phyloP scores from a whole-genome alignment of 768 basidiomycete genomes.

The Panellus pusillus region DNA sequence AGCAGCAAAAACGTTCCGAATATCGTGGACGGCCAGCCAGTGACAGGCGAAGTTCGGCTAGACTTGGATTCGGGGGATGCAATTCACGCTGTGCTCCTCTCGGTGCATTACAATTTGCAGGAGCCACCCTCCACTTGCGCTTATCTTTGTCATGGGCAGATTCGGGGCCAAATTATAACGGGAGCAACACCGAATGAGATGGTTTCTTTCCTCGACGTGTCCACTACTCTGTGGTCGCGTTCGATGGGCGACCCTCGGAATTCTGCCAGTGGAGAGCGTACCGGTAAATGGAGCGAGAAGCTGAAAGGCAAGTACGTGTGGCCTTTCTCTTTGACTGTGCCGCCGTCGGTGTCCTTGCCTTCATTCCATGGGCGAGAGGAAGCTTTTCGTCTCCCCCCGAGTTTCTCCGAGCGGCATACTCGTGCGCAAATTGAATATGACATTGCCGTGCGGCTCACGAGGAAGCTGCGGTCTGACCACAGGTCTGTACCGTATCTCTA shows the following conservation, averaged over 20 bases:
- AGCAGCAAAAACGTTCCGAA: conserved; percentile 35
- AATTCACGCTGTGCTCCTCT: conserved; percentile 48
- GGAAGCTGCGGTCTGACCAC: conserved; percentile 36
- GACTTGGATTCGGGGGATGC: conserved; percentile 39
- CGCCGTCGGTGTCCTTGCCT: conserved; percentile 32
- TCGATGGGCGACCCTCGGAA: conserved; percentile 31
- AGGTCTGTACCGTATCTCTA: conserved; percentile 25
- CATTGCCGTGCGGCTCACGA: conserved; percentile 30
- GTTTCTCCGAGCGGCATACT: conserved; percentile 39
- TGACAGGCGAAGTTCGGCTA: conserved; percentile 38
- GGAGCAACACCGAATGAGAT: conserved; percentile 35
- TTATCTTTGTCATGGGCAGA: conserved; percentile 23
- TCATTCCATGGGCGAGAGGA: conserved; percentile 19
- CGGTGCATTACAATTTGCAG: conserved; percentile 33
- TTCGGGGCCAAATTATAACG: conserved; percentile 39
- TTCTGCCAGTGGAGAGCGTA: conserved; percentile 8
- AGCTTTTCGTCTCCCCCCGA: conserved; percentile 36
- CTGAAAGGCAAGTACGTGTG: conserved; percentile 37
- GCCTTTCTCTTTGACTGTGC: conserved; percentile 42
- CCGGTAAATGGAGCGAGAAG: conserved; percentile 25
- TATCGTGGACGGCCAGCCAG: conserved; percentile 33
- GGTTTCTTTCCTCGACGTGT: conserved; percentile 35
- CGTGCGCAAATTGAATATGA: conserved; percentile 39
- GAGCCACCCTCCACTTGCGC: neutral
- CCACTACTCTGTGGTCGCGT: conserved; percentile 39